phyloP scores from a whole-genome alignment of 2,329 filamentous ascomycete species.

The Aspergillus sp. region DNA sequence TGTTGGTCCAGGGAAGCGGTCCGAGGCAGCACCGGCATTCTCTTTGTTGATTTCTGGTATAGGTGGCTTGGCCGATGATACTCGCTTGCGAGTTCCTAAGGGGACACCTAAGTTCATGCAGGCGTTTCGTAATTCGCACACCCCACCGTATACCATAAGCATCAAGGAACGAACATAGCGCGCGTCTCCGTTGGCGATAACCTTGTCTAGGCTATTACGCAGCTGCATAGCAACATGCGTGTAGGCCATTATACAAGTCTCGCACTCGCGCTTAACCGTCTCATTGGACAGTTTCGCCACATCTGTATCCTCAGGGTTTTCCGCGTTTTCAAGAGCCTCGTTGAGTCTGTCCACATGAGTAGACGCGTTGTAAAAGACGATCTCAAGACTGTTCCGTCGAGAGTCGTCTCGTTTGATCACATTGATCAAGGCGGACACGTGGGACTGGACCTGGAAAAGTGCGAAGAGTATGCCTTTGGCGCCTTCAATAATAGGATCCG shows the following conservation, averaged over 20 bases:
- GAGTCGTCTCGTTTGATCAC: slow-evolving; percentile 42
- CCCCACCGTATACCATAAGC: slow-evolving; percentile 52
- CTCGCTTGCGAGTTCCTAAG: slow-evolving; percentile 24
- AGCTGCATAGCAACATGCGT: slow-evolving; percentile 44
- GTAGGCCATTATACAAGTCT: slow-evolving; percentile 46
- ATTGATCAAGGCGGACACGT: slow-evolving; percentile 41
- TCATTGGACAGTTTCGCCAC: slow-evolving; percentile 34
- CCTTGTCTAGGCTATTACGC: slow-evolving; percentile 43
- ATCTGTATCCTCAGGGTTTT: slow-evolving; percentile 46
- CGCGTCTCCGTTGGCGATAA: slow-evolving; percentile 50
- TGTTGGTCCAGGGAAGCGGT: slow-evolving; percentile 23
- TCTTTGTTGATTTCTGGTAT: slow-evolving; percentile 26
- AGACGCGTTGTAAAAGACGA: slow-evolving; percentile 51
- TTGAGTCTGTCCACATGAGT: slow-evolving; percentile 52
- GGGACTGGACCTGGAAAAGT: slow-evolving; percentile 46
- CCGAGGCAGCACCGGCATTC: slow-evolving; percentile 12
- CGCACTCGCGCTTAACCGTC: slow-evolving; percentile 41
- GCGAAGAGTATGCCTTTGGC: slow-evolving; percentile 51
- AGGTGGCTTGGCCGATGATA: slow-evolving; percentile 19
- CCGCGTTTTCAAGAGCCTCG: slow-evolving; percentile 46
- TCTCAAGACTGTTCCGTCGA: slow-evolving; percentile 47
- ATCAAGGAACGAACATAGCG: slow-evolving; percentile 54
- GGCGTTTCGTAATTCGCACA: slow-evolving; percentile 55
- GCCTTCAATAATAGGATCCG: slow-evolving; percentile 48
- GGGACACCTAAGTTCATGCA: slow-evolving; percentile 46